A percentile compares a stretch with the other conserved stretches of the same genome.
Conservation (phyloP, 257 asterid species). For the Solanum rostratum region DNA sequence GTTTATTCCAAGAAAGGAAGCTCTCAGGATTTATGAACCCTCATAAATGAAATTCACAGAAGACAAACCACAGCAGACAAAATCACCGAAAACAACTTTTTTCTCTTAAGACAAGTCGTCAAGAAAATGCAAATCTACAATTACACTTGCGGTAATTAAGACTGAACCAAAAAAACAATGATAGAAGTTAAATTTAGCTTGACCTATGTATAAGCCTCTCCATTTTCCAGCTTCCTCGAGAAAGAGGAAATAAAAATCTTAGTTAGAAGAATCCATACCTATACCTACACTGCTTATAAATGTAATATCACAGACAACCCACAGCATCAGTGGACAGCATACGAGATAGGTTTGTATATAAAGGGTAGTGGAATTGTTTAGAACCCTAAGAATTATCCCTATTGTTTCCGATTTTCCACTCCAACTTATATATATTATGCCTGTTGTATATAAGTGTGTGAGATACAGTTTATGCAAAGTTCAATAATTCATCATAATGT, state of each 20-base stretch:
- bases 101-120: background rate
- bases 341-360: background rate
- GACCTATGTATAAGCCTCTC: background rate
- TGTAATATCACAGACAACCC: background rate
- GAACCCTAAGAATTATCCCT: background rate
- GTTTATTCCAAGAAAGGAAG: background rate
- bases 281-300: background rate
- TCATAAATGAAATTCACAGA: background rate
- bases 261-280: background rate
- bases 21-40: background rate
- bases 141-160: background rate
- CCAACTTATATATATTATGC: background rate
- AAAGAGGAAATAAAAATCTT: background rate
- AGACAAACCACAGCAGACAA: background rate
- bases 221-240: background rate
- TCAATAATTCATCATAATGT: background rate
- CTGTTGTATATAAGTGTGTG: background rate
- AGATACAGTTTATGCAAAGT: background rate
- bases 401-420: background rate
- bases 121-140: background rate
- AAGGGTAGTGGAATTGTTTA: background rate
- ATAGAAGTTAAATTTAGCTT: background rate
- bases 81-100: background rate
- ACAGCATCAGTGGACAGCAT: background rate
- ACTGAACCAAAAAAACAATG: background rate